phyloP scores from a whole-genome alignment of 768 basidiomycete species.

The Leucosporidium yakuticum region DNA sequence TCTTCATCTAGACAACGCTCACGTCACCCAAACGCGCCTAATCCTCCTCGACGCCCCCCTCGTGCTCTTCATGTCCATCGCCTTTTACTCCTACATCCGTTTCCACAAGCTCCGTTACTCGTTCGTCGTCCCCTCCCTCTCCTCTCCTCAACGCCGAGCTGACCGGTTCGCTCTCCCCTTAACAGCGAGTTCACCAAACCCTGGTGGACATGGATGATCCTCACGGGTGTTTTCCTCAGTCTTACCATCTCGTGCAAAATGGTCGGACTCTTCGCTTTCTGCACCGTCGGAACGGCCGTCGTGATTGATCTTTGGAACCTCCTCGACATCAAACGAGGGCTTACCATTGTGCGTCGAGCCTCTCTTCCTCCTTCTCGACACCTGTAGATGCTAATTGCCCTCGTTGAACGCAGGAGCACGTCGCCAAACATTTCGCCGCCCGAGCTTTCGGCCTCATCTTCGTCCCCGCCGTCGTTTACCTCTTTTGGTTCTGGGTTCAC shows the following conservation, averaged over 20 bases:
- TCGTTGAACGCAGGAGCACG: constrained; percentile 60
- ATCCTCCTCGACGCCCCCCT: constrained; percentile 91
- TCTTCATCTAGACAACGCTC: constrained; percentile 70
- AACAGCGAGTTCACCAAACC: constrained; percentile 72
- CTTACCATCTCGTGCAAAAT: constrained; percentile 97
- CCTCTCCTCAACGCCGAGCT: background rate
- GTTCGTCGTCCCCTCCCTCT: constrained; percentile 44
- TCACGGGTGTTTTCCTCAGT: constrained; percentile 88
- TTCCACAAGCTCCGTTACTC: constrained; percentile 90
- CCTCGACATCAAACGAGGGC: constrained; percentile 71
- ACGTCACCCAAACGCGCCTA: constrained; percentile 89
- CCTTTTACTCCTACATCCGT: constrained; percentile 84
- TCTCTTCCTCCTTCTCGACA: constrained; percentile 4
- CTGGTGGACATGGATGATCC: constrained; percentile 92
- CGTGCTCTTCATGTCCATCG: constrained; percentile 91
- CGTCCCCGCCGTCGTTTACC: constrained; percentile 82
- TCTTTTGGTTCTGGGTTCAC: constrained; percentile 93
- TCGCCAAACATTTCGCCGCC: constrained; percentile 81
- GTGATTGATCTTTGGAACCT: constrained; percentile 91
- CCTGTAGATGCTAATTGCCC: background rate
- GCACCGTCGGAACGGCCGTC: constrained; percentile 83
- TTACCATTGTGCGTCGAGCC: constrained; percentile 58
- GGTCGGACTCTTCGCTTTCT: constrained; percentile 87
- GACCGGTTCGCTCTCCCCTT: background rate
- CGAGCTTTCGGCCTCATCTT: constrained; percentile 76